Percentiles rank a stretch among this genome's conserved stretches.
Evolutionary conservation across 345 rosid species (phyloP).

Genomic region (Abelmoschus esculentus): DNA sequence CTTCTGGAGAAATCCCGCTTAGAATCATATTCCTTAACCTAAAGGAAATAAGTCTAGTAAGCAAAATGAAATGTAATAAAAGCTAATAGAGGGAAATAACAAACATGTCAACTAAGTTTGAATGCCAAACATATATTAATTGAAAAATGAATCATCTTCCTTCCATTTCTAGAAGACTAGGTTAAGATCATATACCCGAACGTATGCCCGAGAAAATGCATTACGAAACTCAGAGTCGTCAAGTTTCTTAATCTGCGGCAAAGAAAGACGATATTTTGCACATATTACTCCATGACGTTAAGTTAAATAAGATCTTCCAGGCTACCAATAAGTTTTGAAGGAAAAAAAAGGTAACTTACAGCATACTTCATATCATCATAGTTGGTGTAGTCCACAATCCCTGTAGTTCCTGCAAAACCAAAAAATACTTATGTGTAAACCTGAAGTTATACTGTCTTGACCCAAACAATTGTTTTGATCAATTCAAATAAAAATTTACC

Average conservation of each 20-base stretch:
- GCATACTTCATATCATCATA: constrained; percentile 98
- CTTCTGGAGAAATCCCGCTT: constrained; percentile 68
- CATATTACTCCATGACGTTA: background rate
- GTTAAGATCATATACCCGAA: constrained; percentile 58
- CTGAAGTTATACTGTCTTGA: background rate
- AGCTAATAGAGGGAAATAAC: no score
- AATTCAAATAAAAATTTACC: background rate
- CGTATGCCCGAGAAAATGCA: constrained; percentile 80
- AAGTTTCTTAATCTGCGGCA: constrained; percentile 70
- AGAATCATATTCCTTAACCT: constrained; percentile 88
- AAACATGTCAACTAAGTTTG: background rate
- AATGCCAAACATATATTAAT: background rate
- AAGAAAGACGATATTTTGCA: background rate
- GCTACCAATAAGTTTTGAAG: background rate
- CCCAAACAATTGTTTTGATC: background rate
- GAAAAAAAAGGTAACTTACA: constrained; percentile 41
- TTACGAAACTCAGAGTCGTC: constrained; percentile 91
- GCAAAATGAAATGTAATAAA: no score
- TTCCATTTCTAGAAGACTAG: background rate
- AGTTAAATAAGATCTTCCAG: background rate
- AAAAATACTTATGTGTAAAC: background rate
- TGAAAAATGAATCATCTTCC: constrained; percentile 1
- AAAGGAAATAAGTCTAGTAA: constrained; percentile 1
- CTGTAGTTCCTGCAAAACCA: constrained; percentile 62
- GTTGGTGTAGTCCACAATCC: constrained; percentile 88